Evolutionary conservation across 1,284 basidiomycete species (phyloP).

Genomic region (Fistulinella cinereoalba): DNA sequence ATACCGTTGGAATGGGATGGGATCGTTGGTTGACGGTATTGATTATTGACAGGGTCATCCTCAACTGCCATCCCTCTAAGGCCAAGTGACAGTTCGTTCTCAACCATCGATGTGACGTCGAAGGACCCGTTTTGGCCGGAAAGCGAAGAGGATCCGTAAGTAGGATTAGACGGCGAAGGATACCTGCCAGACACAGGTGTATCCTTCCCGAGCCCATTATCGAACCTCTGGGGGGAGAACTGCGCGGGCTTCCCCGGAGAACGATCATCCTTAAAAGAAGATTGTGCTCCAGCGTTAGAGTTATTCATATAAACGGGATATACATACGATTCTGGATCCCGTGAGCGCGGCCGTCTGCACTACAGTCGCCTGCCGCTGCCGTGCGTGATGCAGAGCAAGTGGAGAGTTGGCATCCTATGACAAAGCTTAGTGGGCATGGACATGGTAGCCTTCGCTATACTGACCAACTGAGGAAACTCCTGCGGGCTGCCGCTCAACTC

Average conservation of each 20-base stretch:
- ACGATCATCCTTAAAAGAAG: slow-evolving; percentile 47
- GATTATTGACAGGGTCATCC: slow-evolving; percentile 47
- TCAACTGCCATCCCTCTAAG: slow-evolving; percentile 68
- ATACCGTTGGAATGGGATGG: slow-evolving; percentile 24
- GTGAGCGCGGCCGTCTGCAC: slow-evolving; percentile 40
- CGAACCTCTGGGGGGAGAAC: slow-evolving; percentile 55
- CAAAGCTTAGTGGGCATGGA: slow-evolving; percentile 11
- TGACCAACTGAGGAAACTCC: slow-evolving; percentile 48
- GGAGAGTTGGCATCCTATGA: slow-evolving; percentile 36
- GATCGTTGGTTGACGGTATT: slow-evolving; percentile 31
- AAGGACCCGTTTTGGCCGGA: slow-evolving; percentile 38
- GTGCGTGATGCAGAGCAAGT: slow-evolving; percentile 43
- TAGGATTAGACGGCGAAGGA: slow-evolving; percentile 44
- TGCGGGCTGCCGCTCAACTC: slow-evolving; percentile 48
- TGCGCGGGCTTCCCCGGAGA: slow-evolving; percentile 45
- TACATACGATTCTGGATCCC: slow-evolving; percentile 43
- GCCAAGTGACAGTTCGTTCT: slow-evolving; percentile 54
- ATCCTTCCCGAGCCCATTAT: slow-evolving; percentile 45
- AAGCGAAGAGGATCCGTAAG: slow-evolving; percentile 37
- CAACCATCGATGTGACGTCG: slow-evolving; percentile 45
- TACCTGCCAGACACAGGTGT: slow-evolving; percentile 39
- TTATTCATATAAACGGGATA: slow-evolving; percentile 11
- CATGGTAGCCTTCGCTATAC: slow-evolving; percentile 15
- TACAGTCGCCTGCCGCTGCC: slow-evolving; percentile 49
- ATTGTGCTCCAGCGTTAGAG: slow-evolving; percentile 11